Percentiles rank a stretch among this genome's conserved stretches.
Evolutionary conservation across 331 rosid species (phyloP).

Genomic region (Pyrus hybrid): DNA sequence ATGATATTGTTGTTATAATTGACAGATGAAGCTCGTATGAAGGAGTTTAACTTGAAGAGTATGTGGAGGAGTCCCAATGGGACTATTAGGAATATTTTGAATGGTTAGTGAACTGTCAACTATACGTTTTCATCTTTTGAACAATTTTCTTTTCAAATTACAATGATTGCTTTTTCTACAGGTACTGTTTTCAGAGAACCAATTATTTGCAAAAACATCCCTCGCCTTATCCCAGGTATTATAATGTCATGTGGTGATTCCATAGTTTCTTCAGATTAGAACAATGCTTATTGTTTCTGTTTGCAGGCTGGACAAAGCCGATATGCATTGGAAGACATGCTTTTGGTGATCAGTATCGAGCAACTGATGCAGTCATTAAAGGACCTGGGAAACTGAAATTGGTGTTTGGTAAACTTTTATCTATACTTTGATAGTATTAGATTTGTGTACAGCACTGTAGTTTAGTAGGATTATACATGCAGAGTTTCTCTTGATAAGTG

Average conservation of each 20-base stretch:
- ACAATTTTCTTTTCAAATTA: not conserved
- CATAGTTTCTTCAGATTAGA: not conserved
- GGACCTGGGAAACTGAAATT: constrained; percentile 88
- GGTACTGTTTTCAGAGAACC: constrained; percentile 99
- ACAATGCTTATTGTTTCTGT: constrained; percentile 11
- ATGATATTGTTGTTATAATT: constrained; percentile 23
- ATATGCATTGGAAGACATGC: constrained; percentile 99
- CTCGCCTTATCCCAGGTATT: constrained; percentile 96
- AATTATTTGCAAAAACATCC: constrained; percentile 85
- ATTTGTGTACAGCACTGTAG: not conserved
- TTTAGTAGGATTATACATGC: not conserved
- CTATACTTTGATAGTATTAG: not conserved
- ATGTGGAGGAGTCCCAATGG: constrained; percentile 99
- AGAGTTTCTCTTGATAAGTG: not conserved
- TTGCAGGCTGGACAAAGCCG: constrained; percentile 84
- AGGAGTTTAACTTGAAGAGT: constrained; percentile 74
- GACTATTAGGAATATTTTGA: constrained; percentile 92
- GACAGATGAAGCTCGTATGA: constrained; percentile 86
- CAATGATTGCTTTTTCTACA: constrained; percentile 22
- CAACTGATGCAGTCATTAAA: constrained; percentile 83
- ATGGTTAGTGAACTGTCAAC: constrained; percentile 42
- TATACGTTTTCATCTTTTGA: not conserved
- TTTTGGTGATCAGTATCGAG: constrained; percentile 92
- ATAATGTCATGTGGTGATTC: constrained; percentile 1
- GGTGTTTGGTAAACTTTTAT: constrained; percentile 61